These are phyloP conservation scores for Neurospora tetrasperma DNA, from an alignment of 495 filamentous ascomycete genomes.

Conservation along the genomic window DNA sequence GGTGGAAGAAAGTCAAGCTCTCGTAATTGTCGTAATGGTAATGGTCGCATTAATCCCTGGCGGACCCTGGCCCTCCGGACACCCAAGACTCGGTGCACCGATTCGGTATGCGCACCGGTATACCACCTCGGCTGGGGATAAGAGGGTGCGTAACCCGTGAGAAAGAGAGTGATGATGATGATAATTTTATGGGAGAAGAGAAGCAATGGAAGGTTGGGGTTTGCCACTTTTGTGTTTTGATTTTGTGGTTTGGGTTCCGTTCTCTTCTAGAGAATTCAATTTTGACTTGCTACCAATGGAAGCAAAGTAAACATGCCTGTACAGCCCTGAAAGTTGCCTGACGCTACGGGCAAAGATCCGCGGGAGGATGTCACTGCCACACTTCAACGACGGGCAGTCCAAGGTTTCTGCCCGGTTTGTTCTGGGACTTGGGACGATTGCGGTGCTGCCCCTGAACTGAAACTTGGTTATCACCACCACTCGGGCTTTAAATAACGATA, in stretches of 20 bases:
- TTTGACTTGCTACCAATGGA: neutral
- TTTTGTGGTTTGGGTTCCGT: neutral
- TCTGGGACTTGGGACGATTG: neutral
- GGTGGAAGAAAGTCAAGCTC: neutral
- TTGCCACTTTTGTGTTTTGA: neutral
- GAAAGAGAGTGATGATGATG: neutral
- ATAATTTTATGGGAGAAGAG: neutral
- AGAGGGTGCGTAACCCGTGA: neutral
- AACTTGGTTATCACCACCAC: neutral
- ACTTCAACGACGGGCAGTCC: neutral
- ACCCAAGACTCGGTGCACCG: neutral
- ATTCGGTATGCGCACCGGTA: neutral
- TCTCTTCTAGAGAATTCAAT: neutral
- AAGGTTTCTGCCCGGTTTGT: neutral
- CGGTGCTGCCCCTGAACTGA: neutral
- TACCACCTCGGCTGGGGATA: neutral
- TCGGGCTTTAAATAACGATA: neutral
- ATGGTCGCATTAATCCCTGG: neutral
- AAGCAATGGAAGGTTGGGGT: neutral
- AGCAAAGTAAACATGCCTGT: neutral
- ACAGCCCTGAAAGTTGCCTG: neutral
- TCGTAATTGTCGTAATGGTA: neutral
- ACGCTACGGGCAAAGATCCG: neutral
- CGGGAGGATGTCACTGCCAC: neutral
- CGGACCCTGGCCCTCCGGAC: neutral